Conservation (phyloP, 2,329 filamentous ascomycete genomes). For the Acephala macrosclerotiorum region DNA sequence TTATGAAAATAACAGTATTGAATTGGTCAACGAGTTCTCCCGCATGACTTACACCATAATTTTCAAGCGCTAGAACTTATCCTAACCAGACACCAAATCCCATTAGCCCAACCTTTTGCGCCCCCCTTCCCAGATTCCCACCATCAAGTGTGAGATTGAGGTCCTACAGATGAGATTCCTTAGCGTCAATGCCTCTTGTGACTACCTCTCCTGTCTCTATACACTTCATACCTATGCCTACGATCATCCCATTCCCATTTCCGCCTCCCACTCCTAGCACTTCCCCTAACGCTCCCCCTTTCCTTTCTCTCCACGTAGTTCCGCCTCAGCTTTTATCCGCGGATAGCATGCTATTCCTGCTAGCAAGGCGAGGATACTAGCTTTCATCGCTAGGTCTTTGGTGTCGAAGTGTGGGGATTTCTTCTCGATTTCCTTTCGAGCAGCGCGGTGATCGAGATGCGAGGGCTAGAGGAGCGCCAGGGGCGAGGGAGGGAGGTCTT, state of each 20-base stretch:
- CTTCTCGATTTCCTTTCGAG: conserved; percentile 50
- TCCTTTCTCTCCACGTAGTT: conserved; percentile 13
- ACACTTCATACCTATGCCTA: background rate
- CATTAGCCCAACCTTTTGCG: too few relatives aligned
- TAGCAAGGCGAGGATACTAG: conserved; percentile 22
- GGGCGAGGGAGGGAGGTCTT: conserved; percentile 16
- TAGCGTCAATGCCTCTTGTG: background rate
- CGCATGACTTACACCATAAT: background rate
- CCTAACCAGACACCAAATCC: background rate
- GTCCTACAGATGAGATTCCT: background rate
- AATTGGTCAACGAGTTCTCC: too few relatives aligned
- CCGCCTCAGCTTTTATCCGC: conserved; percentile 25
- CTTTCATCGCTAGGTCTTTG: conserved; percentile 27
- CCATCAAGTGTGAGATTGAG: background rate
- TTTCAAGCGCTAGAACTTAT: background rate
- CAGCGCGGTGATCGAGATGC: conserved; percentile 47
- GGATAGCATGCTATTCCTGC: conserved; percentile 24
- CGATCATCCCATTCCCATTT: conserved; percentile 3
- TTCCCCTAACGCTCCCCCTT: background rate
- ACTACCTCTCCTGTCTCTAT: conserved; percentile 8
- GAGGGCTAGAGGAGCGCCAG: conserved; percentile 48
- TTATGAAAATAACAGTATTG: too few relatives aligned
- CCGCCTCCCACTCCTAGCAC: background rate
- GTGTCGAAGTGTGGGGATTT: conserved; percentile 46
- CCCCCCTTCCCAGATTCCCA: background rate